Conservation (phyloP, 164 flowering plant species). For the Macadamia tetraphylla region DNA sequence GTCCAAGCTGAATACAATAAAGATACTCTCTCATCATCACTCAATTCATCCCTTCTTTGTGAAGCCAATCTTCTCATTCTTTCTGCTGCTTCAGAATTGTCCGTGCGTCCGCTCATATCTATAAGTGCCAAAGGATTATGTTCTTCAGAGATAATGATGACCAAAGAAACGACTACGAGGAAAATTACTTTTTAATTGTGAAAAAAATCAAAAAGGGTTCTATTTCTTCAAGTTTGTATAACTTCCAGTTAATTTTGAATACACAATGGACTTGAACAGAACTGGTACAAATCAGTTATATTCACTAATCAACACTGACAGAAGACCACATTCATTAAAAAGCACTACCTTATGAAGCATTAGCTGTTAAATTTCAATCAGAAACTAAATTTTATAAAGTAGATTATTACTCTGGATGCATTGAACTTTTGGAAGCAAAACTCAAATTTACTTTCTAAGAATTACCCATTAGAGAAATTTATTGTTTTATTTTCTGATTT, state of each 20-base stretch:
- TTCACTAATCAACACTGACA: neutral
- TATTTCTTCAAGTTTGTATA: neutral
- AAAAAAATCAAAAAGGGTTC: neutral
- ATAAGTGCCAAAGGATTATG: constrained; percentile 1
- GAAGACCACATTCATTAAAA: neutral
- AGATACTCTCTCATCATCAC: constrained; percentile 34
- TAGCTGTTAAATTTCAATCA: too few species aligned
- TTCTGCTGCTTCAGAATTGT: constrained; percentile 15
- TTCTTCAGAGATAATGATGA: neutral
- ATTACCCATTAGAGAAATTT: too few species aligned
- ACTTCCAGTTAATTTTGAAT: too few species aligned
- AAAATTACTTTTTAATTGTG: neutral
- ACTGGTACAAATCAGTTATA: too few species aligned
- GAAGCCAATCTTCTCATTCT: constrained; percentile 15
- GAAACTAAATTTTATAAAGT: too few species aligned
- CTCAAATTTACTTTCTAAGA: too few species aligned
- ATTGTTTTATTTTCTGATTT: too few species aligned
- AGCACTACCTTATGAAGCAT: neutral
- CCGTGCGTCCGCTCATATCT: constrained; percentile 28
- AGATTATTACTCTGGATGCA: too few species aligned
- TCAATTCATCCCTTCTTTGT: constrained; percentile 11
- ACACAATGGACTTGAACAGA: too few species aligned
- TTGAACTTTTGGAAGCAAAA: too few species aligned
- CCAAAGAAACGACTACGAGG: neutral
- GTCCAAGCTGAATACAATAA: constrained; percentile 66